phyloP scores from a whole-genome alignment of 2,329 filamentous ascomycete species.

The Diplocarpon rosae region DNA sequence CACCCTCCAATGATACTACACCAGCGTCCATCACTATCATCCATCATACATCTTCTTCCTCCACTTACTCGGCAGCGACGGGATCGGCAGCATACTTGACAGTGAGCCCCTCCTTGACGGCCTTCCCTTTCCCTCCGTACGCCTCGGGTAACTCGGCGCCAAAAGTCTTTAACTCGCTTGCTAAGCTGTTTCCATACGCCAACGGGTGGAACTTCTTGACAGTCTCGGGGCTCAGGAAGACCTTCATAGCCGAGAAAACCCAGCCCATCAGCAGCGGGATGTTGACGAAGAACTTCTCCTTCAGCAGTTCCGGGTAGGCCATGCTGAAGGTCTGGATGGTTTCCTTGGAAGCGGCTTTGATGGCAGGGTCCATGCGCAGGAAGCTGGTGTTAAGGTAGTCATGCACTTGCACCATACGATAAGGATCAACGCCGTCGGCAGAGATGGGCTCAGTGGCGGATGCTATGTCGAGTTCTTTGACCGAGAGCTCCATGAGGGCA shows the following conservation, averaged over 20 bases:
- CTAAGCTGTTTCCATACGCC: constrained; percentile 59
- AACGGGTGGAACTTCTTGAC: constrained; percentile 73
- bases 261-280: constrained; percentile 83
- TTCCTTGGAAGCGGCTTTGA: constrained; percentile 67
- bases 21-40: not conserved
- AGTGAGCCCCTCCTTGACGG: constrained; percentile 27
- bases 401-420: constrained; percentile 87
- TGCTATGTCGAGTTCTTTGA: constrained; percentile 61
- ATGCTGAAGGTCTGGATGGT: constrained; percentile 72
- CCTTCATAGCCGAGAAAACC: constrained; percentile 64
- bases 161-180: constrained; percentile 45
- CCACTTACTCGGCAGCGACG: too few species aligned
- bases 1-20: not conserved
- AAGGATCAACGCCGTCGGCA: constrained; percentile 63
- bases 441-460: constrained; percentile 52
- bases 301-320: constrained; percentile 81
- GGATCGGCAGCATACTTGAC: constrained; percentile 21
- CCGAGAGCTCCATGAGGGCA: constrained; percentile 78
- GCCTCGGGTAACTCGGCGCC: constrained; percentile 56
- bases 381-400: constrained; percentile 87
- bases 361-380: constrained; percentile 65
- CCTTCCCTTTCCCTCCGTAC: constrained; percentile 65
- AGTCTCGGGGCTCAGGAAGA: constrained; percentile 62
- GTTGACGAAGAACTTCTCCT: constrained; percentile 93
- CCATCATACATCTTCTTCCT: too few species aligned